Evolutionary conservation across 2,329 filamentous ascomycete species (phyloP).

Genomic region (Nemania abortiva): DNA sequence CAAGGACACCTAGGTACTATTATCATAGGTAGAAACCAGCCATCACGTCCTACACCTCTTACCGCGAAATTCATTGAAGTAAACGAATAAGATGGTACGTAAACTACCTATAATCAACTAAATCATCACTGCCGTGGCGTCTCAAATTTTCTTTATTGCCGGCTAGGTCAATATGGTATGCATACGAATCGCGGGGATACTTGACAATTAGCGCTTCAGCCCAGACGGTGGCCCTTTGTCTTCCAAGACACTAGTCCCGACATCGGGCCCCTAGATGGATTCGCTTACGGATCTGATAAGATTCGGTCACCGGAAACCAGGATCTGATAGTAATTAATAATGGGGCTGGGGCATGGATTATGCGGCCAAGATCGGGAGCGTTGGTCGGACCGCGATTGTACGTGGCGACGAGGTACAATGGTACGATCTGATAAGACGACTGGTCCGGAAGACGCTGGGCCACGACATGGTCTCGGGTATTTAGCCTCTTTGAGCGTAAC

Average conservation of each 20-base stretch:
- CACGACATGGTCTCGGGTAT: conserved; percentile 8
- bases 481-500: conserved; percentile 14
- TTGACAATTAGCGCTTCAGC: background rate
- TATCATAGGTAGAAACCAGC: no score
- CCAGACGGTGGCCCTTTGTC: background rate
- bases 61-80: background rate
- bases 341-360: background rate
- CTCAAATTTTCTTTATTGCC: background rate
- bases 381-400: background rate
- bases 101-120: background rate
- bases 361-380: conserved; percentile 4
- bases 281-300: conserved; percentile 30
- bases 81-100: background rate
- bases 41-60: background rate
- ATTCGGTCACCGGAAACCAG: conserved; percentile 16
- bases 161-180: background rate
- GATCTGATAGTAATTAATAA: conserved; percentile 14
- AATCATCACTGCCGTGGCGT: background rate
- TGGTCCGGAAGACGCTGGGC: background rate
- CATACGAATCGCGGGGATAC: background rate
- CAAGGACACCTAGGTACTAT: no score
- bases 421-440: conserved; percentile 24
- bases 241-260: conserved; percentile 16
- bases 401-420: background rate
- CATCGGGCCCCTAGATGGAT: conserved; percentile 12